A percentile compares a stretch with the other conserved stretches of the same genome.
Evolutionary conservation across 306 rosid species (phyloP).

Genomic region (Cucumis sativus): Cucumber_9930_V3 NC_026658.2:15278501-15279000

Average conservation of each 20-base stretch:
- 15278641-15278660: background rate
- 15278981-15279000: background rate
- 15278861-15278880: background rate
- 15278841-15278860: no score
- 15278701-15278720: background rate
- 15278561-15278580: background rate
- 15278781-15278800: background rate
- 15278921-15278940: background rate
- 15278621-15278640: background rate
- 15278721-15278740: background rate
- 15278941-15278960: background rate
- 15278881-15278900: background rate
- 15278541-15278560: background rate
- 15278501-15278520: slow-evolving; percentile 60
- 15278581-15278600: background rate
- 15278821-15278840: background rate
- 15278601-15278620: background rate
- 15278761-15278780: background rate
- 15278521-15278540: slow-evolving; percentile 47
- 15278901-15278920: background rate
- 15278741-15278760: background rate
- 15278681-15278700: background rate
- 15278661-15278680: background rate
- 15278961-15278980: background rate
- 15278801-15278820: background rate